Evolutionary conservation across 257 asterid genomes (phyloP), one percentile per base, ranked within the genome.

Genomic region (Solanum neorickii): DNA sequence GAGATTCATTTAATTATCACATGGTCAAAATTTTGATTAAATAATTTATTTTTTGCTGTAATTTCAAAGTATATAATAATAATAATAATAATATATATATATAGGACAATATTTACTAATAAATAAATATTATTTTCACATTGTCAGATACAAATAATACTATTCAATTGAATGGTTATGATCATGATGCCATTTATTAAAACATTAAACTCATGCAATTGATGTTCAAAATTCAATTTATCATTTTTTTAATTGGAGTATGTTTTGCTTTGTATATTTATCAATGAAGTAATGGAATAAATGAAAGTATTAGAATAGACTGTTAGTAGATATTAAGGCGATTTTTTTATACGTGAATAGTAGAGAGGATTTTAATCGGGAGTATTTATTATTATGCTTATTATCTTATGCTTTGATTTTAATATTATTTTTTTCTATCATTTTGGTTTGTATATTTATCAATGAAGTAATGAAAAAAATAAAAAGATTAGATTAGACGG

Each of bases 281-380:
- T 59, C 66, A 20, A 59, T 59, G 5, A 59, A 59, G 27, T 56
- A 56, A 56, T 56, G 66, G 66, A 56, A 56, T 56, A 20, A 56
- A 11, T 8, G 5, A 31, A 21, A 59, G 66, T 2, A 59, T 59
- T 59, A 21, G 66, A 59, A 12, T 20, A 59, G n/a, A 20, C 0
- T 18, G 0, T 56, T 20, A 56, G 5, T 56, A 56, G 0, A 56
- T 56, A 56, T 7, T 56, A 56, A 12, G 21, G 12, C 2, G 0
- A 0, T 59, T 20, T 7, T 7, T 59, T 2, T 20, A 10, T 59
- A 59, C 0, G 21, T 52, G 12, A 56, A 7, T 56, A n/a, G 25
- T 20, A 7, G 65, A 20, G 12, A 8, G 66, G 65, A 0, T 56
- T 56, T 11, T 18, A 56, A 12, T 56, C 1, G 12, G 12, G 5